Conservation (phyloP, 2,329 filamentous ascomycete species). For the Penicillium sp. region DNA sequence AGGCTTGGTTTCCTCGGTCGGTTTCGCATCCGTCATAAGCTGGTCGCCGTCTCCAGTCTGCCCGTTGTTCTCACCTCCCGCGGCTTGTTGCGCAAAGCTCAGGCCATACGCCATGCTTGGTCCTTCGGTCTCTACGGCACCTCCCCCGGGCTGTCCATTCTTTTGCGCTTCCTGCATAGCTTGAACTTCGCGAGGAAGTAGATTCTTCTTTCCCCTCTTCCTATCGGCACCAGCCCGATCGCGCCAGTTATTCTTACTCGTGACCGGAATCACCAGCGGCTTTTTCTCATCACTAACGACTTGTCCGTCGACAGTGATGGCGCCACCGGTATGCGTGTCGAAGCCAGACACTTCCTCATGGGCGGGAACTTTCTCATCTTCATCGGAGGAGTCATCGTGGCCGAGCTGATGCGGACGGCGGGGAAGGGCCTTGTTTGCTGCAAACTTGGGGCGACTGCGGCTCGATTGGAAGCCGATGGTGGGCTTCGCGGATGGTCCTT, state of each 20-base stretch:
- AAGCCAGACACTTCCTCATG: conserved; percentile 59
- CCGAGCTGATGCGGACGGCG: conserved; percentile 35
- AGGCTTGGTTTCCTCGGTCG: conserved; percentile 33
- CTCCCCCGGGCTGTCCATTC: conserved; percentile 37
- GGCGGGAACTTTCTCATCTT: conserved; percentile 40
- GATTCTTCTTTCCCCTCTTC: conserved; percentile 65
- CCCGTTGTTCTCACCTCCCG: conserved; percentile 18
- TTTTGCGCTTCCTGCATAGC: conserved; percentile 49
- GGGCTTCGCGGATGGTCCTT: conserved; percentile 33
- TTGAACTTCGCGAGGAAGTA: conserved; percentile 62
- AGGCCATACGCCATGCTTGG: conserved; percentile 60
- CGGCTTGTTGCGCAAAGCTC: conserved; percentile 48
- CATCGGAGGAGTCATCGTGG: conserved; percentile 62
- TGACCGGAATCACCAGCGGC: conserved; percentile 77
- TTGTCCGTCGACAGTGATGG: conserved; percentile 43
- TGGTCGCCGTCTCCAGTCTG: conserved; percentile 32
- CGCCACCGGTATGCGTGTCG: conserved; percentile 50
- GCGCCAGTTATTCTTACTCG: conserved; percentile 79
- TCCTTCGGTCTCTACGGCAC: conserved; percentile 53
- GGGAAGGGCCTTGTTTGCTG: conserved; percentile 25
- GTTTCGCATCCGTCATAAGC: conserved; percentile 31
- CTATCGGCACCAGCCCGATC: conserved; percentile 45
- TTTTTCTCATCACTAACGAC: conserved; percentile 51
- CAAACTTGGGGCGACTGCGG: conserved; percentile 19
- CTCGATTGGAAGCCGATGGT: conserved; percentile 38